Base-by-base conservation (phyloP, 305 asterid species). In the Solanum chacoense region DNA sequence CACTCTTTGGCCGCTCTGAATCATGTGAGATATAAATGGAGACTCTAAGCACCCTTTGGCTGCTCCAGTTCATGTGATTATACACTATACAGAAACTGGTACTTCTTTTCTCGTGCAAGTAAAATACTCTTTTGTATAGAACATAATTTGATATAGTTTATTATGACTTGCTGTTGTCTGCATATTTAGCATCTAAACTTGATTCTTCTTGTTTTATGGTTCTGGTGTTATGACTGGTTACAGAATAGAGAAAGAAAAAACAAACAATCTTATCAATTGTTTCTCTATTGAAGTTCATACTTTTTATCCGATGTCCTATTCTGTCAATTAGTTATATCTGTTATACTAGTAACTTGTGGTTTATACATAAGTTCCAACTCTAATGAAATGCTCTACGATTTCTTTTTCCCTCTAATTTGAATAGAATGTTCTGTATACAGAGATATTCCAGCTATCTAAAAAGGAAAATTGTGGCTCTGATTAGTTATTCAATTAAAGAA, bases 1-100 rank as follows among this genome's bases (percentile, higher is more conserved):
- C 92, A 31, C 86, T 97, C 87, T 97, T 97, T 87, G 99, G 99
- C 63, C 97, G 97, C 86, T 75, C 98, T 10, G 98, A 97, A 84
- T 92, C 98, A 38, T 97, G 98, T 90, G 98, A 97, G 24, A 81
- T 97, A 90, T 94, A 94, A 35, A 26, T 36, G 87, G 87, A 31
- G 87, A 10, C 38, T 7, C 86, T 20, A 45, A 45, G 92, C 92
- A 24, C 83, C 95, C 77, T 96, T 95, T 87, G 98, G 99, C 40
- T 95, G 96, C 74, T 79, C 96, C 18, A 98, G 94, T 89, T 92
- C 98, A 28, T 97, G 98, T 90, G 74, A 84, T 84, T 84, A 32
- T 59, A 50, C 40, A 55, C 40, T 14, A 55, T 11, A 84, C 13
- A 84, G 74, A 84, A 55, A 84, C 87, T 84, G 87, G 72, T 55